Conservation (phyloP, 805 yeast species). For the Monosporozyma aerobia region DNA sequence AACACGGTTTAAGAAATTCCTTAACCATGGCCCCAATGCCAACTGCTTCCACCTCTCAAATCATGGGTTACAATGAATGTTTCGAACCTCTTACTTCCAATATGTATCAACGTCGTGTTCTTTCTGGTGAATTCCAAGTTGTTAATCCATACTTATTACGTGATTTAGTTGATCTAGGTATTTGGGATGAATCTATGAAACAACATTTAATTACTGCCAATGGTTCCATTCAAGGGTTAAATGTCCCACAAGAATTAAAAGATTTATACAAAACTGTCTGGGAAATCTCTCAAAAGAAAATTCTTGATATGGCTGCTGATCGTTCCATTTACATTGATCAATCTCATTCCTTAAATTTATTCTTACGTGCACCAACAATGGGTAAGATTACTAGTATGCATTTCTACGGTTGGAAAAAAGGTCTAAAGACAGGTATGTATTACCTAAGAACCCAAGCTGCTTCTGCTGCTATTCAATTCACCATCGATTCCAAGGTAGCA, state of each 20-base stretch:
- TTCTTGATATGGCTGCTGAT: constrained; percentile 78
- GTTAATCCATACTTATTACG: constrained; percentile 76
- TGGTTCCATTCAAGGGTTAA: constrained; percentile 75
- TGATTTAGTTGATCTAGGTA: constrained; percentile 68
- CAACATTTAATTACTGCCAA: constrained; percentile 61
- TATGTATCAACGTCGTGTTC: constrained; percentile 77
- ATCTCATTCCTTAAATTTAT: constrained; percentile 85
- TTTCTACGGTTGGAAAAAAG: constrained; percentile 95
- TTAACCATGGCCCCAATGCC: constrained; percentile 93
- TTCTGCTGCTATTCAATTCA: constrained; percentile 88
- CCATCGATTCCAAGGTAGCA: constrained; percentile 51
- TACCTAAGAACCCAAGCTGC: constrained; percentile 95
- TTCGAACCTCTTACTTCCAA: constrained; percentile 93
- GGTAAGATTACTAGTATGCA: constrained; percentile 94
- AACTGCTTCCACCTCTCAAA: constrained; percentile 94
- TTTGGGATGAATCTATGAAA: constrained; percentile 76
- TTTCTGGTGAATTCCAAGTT: constrained; percentile 87
- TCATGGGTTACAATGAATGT: constrained; percentile 85
- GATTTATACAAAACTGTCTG: constrained; percentile 85
- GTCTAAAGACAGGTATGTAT: constrained; percentile 95
- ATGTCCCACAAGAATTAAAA: constrained; percentile 65
- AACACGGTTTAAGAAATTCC: constrained; percentile 77
- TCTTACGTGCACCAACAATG: constrained; percentile 80
- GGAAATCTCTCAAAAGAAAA: constrained; percentile 80
- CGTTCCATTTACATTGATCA: constrained; percentile 82